phyloP scores from a whole-genome alignment of 306 rosid genomes.

The Mucuna pruriens region DNA sequence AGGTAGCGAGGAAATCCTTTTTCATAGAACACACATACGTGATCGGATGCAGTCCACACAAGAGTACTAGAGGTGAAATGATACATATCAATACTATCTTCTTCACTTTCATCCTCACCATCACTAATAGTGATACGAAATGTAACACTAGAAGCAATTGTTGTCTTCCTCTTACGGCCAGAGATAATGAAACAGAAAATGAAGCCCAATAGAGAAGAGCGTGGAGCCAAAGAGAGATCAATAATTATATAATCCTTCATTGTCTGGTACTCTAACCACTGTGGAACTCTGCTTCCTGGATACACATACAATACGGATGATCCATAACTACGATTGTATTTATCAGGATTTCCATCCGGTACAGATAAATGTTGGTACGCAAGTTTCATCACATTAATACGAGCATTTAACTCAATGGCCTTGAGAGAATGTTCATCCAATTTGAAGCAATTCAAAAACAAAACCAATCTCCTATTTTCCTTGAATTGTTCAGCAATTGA shows the following conservation, averaged over 20 bases:
- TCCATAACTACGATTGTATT: neutral
- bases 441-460: slow-evolving; percentile 4
- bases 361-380: neutral
- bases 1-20: neutral
- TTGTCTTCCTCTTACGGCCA: too few species aligned
- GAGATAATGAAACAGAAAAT: neutral
- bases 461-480: neutral
- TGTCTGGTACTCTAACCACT: neutral
- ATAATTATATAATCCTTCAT: neutral
- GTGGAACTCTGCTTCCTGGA: neutral
- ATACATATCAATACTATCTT: too few species aligned
- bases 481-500: neutral
- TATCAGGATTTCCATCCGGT: too few species aligned
- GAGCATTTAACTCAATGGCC: neutral
- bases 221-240: slow-evolving; percentile 20
- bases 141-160: too few species aligned
- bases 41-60: too few species aligned
- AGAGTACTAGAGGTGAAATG: too few species aligned
- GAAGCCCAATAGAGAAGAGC: neutral
- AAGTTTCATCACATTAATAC: neutral
- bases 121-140: neutral
- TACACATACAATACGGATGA: neutral
- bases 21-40: neutral
- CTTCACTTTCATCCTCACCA: neutral
- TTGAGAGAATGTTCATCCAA: neutral